A percentile compares a stretch with the other conserved stretches of the same genome.
Evolutionary conservation across 495 filamentous ascomycete species (phyloP).

Genomic region (Aspergillus egyptiacus): DNA sequence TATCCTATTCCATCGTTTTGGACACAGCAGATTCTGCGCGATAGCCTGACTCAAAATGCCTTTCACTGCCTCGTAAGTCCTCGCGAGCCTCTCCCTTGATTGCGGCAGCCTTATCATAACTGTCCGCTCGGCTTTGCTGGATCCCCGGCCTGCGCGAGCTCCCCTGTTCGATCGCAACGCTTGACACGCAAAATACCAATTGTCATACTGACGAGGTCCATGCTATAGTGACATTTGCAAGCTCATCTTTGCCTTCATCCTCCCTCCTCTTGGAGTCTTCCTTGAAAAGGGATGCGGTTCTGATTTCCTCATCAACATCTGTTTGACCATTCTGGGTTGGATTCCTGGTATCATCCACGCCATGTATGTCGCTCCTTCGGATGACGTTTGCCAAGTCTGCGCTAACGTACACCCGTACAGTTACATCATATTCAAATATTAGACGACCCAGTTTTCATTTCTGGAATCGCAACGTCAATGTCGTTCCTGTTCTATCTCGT

Average conservation of each 20-base stretch:
- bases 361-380: conserved; percentile 45
- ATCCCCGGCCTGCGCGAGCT: too few relatives aligned
- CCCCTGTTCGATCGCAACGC: background rate
- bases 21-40: background rate
- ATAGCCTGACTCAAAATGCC: conserved; percentile 43
- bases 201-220: conserved; percentile 1
- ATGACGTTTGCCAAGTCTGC: background rate
- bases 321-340: conserved; percentile 77
- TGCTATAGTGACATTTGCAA: conserved; percentile 75
- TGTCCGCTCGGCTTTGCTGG: too few relatives aligned
- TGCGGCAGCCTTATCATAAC: background rate
- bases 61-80: conserved; percentile 59
- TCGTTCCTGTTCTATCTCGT: conserved; percentile 6
- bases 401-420: conserved; percentile 25
- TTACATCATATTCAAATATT: conserved; percentile 56
- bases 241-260: conserved; percentile 80
- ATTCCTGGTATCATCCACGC: conserved; percentile 72
- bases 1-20: background rate
- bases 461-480: conserved; percentile 3
- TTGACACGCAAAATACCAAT: background rate
- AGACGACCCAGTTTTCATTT: conserved; percentile 15
- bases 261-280: conserved; percentile 89
- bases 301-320: conserved; percentile 82
- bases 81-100: background rate
- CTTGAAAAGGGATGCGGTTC: conserved; percentile 78